Evolutionary conservation across 2,329 filamentous ascomycete genomes (phyloP).

Genomic region (Alternaria postmessia): DNA sequence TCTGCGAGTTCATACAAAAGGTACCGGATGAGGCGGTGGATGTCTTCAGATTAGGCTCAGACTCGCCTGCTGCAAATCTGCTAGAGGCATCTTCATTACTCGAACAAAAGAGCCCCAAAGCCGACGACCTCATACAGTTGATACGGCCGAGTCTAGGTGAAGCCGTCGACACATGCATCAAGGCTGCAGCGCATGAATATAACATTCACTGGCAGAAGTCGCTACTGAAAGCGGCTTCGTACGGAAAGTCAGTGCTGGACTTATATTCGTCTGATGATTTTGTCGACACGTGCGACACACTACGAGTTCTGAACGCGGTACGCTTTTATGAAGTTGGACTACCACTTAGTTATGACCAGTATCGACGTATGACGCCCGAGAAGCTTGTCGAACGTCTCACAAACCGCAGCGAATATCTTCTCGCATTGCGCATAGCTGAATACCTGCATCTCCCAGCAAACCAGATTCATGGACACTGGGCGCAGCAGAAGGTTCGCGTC

Average conservation of each 20-base stretch:
- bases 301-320: slow-evolving; percentile 91
- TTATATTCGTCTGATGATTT: slow-evolving; percentile 99
- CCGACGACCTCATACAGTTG: slow-evolving; percentile 95
- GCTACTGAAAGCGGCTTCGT: slow-evolving; percentile 93
- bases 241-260: slow-evolving; percentile 96
- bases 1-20: slow-evolving; percentile 97
- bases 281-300: slow-evolving; percentile 95
- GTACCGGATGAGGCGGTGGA: slow-evolving; percentile 87
- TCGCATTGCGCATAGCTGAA: slow-evolving; percentile 86
- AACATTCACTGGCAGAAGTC: slow-evolving; percentile 93
- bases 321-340: slow-evolving; percentile 91
- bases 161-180: slow-evolving; percentile 92
- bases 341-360: slow-evolving; percentile 92
- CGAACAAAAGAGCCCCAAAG: slow-evolving; percentile 93
- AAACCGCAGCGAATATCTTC: slow-evolving; percentile 87
- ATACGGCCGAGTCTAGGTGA: slow-evolving; percentile 88
- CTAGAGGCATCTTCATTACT: slow-evolving; percentile 91
- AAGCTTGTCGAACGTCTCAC: slow-evolving; percentile 85
- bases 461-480: slow-evolving; percentile 96
- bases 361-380: slow-evolving; percentile 87
- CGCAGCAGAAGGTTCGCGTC: slow-evolving; percentile 87
- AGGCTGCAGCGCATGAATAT: slow-evolving; percentile 91
- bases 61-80: slow-evolving; percentile 88
- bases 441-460: slow-evolving; percentile 88
- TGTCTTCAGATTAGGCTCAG: slow-evolving; percentile 87